Percentiles rank a stretch among this genome's conserved stretches.
Evolutionary conservation across 2,329 filamentous ascomycete species (phyloP).

Genomic region (Ophiostoma novo-ulmi): DNA sequence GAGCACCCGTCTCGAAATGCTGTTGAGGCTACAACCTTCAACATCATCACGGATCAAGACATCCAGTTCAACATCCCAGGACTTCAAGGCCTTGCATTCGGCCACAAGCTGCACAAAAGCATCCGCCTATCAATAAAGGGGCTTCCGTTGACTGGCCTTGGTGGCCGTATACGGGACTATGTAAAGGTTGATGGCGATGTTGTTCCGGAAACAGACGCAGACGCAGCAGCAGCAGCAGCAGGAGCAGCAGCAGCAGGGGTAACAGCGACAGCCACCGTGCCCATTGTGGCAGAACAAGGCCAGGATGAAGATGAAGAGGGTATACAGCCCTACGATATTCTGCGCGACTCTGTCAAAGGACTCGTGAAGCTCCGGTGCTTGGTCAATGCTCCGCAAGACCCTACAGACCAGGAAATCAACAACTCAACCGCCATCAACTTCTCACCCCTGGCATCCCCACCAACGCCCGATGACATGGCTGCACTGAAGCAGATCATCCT

Average conservation of each 20-base stretch:
- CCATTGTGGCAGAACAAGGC: background rate
- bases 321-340: background rate
- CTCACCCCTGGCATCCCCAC: background rate
- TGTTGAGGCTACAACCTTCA: background rate
- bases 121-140: slow-evolving; percentile 15
- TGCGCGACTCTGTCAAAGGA: slow-evolving; percentile 13
- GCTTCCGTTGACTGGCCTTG: slow-evolving; percentile 18
- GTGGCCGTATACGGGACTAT: slow-evolving; percentile 13
- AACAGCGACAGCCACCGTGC: background rate
- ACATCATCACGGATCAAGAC: background rate
- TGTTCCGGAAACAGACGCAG: background rate
- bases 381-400: background rate
- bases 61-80: slow-evolving; percentile 19
- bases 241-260: background rate
- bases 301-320: background rate
- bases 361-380: slow-evolving; percentile 7
- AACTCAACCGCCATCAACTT: background rate
- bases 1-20: slow-evolving; percentile 8
- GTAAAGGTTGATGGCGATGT: background rate
- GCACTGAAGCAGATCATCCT: slow-evolving; percentile 14
- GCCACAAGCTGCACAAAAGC: slow-evolving; percentile 13
- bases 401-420: background rate
- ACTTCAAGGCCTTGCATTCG: slow-evolving; percentile 22
- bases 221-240: background rate
- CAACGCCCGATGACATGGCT: slow-evolving; percentile 15